phyloP scores from a whole-genome alignment of 192 early-diverging fungal genomes.

The Backusella parvicylindrica region DNA sequence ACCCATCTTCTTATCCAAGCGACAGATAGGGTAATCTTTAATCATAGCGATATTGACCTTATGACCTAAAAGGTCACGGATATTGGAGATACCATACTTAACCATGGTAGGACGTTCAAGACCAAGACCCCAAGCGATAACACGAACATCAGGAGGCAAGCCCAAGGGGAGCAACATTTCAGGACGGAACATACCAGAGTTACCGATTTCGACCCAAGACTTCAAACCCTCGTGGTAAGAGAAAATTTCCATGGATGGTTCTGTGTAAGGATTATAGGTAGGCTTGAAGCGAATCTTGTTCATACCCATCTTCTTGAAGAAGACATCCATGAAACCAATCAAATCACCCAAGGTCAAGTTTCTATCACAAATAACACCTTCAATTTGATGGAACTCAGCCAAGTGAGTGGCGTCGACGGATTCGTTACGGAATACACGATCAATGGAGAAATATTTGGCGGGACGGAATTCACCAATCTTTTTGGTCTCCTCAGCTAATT shows the following conservation, averaged over 20 bases:
- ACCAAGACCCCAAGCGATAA: constrained; percentile 97
- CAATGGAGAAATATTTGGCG: constrained; percentile 99
- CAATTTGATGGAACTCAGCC: constrained; percentile 99
- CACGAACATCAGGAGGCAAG: constrained; percentile 89
- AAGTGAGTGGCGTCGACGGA: constrained; percentile 96
- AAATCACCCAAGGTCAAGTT: constrained; percentile 93
- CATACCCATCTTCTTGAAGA: constrained; percentile 97
- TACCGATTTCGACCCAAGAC: constrained; percentile 95
- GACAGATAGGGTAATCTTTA: constrained; percentile 83
- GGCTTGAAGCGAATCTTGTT: constrained; percentile 97
- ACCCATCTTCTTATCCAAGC: constrained; percentile 90
- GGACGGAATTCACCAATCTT: constrained; percentile 67
- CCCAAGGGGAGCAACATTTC: constrained; percentile 97
- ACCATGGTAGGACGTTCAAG: constrained; percentile 99
- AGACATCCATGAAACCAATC: constrained; percentile 94
- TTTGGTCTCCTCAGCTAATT: constrained; percentile 82
- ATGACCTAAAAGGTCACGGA: constrained; percentile 92
- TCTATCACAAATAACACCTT: constrained; percentile 96
- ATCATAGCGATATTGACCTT: constrained; percentile 92
- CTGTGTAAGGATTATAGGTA: constrained; percentile 99
- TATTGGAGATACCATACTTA: constrained; percentile 92
- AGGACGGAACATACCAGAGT: constrained; percentile 99
- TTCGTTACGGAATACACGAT: constrained; percentile 98
- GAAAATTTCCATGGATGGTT: constrained; percentile 99
- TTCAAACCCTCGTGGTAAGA: constrained; percentile 86